Evolutionary conservation across 192 early-diverging fungal genomes (phyloP), one percentile per base, ranked within the genome.

Genomic region (Backusella psychrophila): DNA sequence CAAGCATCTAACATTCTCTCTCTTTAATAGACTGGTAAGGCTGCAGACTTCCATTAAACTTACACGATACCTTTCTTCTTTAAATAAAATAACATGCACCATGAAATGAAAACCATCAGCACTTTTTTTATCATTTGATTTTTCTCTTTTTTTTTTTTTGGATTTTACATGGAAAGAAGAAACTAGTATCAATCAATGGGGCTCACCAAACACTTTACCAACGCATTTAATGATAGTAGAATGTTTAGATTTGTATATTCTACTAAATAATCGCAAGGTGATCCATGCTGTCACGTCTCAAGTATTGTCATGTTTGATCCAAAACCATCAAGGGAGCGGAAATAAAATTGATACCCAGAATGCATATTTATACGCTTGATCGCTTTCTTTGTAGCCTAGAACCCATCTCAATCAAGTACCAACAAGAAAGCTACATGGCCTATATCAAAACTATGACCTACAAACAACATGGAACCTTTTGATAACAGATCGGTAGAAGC

Each of bases 211-310:
- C 1, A 98, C 93, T 4, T 78, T 82, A 1, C 97, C 97, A 33
- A 98, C 91, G 70, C 92, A 91, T 77, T 91, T 12, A 11, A 11
- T 39, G 92, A 75, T 98, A 98, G 81, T 97, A 98, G 77, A 97
- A 96, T 15, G 81, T 83, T 21, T 33, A 36, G 26, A 9, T 21
- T 26, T 0, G n/a, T 14, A 38, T 31, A 33, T 33, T 33, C 33
- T 33, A 33, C 33, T 2, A 33, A 3, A 2, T 1, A 33, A 3
- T 33, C 33, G 33, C 0, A 33, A 33, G 33, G 33, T 33, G 33
- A 33, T 33, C 33, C 33, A 33, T 33, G 33, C 3, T 33, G 33
- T 33, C 38, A 6, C 11, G 38, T 39, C 38, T 1, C 11, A 39
- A 12, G 11, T 39, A 39, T 39, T 9, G 38, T 39, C 38, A 39